These are phyloP conservation scores for Haplosporangium sp. DNA, from an alignment of 371 early-diverging fungal genomes.

Conservation along the genomic window DNA sequence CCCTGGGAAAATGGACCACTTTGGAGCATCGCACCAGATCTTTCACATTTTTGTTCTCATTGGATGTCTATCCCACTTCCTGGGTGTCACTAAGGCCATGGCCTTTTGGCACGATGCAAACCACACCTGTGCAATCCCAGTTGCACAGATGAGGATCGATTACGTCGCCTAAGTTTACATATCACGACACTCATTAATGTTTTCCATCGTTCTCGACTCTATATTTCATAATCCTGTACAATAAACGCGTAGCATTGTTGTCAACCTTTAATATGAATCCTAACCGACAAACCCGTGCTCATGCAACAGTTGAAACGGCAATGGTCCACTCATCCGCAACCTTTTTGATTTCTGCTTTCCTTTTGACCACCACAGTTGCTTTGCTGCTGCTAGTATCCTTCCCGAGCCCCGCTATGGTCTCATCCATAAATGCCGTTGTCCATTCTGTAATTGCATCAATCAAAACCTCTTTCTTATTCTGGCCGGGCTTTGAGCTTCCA, in stretches of 20 bases:
- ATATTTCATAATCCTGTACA: not conserved
- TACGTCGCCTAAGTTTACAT: not conserved
- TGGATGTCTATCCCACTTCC: constrained; percentile 83
- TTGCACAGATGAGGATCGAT: constrained; percentile 25
- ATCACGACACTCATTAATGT: no score
- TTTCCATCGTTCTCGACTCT: no score
- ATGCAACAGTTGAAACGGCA: constrained; percentile 14
- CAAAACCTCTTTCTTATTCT: constrained; percentile 37
- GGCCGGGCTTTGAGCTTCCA: constrained; percentile 28
- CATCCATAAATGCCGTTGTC: constrained; percentile 37
- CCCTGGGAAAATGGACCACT: constrained; percentile 70
- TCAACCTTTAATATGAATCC: not conserved
- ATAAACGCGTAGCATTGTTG: not conserved
- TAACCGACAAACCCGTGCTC: not conserved
- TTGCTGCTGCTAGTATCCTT: not conserved
- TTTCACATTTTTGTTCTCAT: constrained; percentile 87
- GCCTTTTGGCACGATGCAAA: constrained; percentile 55
- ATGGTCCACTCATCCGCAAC: constrained; percentile 42
- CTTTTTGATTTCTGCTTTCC: constrained; percentile 42
- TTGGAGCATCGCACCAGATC: constrained; percentile 90
- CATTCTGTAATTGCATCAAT: constrained; percentile 22
- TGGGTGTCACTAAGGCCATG: constrained; percentile 81
- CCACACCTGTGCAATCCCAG: constrained; percentile 44
- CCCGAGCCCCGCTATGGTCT: constrained; percentile 13
- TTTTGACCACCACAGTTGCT: constrained; percentile 3